Percentiles rank a stretch among this genome's conserved stretches.
phyloP scores from a whole-genome alignment of 495 filamentous ascomycete species.

The Podospora pseudoanserina region DNA sequence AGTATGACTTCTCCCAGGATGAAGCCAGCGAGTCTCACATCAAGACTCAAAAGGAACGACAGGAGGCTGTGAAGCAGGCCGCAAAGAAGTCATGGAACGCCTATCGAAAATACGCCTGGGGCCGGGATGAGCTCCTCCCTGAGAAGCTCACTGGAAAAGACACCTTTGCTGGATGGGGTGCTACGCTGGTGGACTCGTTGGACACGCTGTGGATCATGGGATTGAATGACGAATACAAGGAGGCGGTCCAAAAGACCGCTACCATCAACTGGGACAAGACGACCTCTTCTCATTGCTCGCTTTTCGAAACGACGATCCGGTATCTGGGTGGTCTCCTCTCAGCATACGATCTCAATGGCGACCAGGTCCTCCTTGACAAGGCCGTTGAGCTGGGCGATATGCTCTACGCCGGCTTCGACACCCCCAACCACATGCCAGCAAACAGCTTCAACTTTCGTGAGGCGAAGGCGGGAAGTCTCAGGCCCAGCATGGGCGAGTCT shows the following conservation, averaged over 20 bases:
- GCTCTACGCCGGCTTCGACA: constrained; percentile 81
- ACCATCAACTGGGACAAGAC: constrained; percentile 79
- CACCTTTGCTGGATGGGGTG: constrained; percentile 82
- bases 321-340: constrained; percentile 76
- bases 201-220: constrained; percentile 93
- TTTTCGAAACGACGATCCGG: constrained; percentile 78
- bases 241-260: constrained; percentile 64
- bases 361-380: constrained; percentile 63
- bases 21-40: constrained; percentile 32
- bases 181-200: constrained; percentile 78
- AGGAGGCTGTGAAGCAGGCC: constrained; percentile 55
- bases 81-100: constrained; percentile 71
- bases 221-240: constrained; percentile 72
- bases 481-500: constrained; percentile 20
- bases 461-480: constrained; percentile 62
- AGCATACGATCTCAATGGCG: constrained; percentile 68
- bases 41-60: constrained; percentile 26
- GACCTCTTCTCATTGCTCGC: constrained; percentile 49
- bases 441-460: constrained; percentile 57
- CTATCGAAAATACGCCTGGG: constrained; percentile 72
- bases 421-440: constrained; percentile 81
- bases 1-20: constrained; percentile 37
- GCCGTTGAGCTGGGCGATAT: constrained; percentile 80
- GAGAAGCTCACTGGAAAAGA: constrained; percentile 52
- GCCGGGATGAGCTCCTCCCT: constrained; percentile 70